These are phyloP conservation scores for Harringtonia lauricola DNA, from an alignment of 2,329 filamentous ascomycete species.

Conservation along the genomic window DNA sequence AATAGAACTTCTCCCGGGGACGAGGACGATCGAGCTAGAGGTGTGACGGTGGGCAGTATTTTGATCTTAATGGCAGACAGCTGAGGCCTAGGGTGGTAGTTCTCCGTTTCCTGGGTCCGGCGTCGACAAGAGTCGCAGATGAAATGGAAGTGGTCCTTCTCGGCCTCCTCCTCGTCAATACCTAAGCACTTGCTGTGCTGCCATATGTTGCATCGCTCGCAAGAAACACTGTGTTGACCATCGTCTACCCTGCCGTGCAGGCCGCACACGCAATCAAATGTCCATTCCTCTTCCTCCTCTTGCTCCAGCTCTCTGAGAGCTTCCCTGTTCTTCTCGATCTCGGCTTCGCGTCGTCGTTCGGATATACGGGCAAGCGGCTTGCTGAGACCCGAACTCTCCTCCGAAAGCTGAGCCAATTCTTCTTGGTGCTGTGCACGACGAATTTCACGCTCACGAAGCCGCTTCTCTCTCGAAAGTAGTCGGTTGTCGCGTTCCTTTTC, in stretches of 20 bases:
- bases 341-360: conserved; percentile 67
- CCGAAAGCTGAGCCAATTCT: conserved; percentile 68
- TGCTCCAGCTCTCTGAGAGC: conserved; percentile 60
- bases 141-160: conserved; percentile 78
- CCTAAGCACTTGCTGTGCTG: conserved; percentile 90
- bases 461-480: conserved; percentile 73
- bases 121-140: conserved; percentile 69
- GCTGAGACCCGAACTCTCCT: conserved; percentile 54
- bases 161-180: conserved; percentile 67
- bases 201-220: conserved; percentile 91
- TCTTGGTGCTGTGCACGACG: conserved; percentile 78
- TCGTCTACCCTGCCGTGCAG: conserved; percentile 89
- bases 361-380: conserved; percentile 52
- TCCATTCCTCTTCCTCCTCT: conserved; percentile 68
- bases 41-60: conserved; percentile 22
- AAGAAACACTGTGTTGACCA: conserved; percentile 85
- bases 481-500: conserved; percentile 69
- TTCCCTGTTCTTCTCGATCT: conserved; percentile 70
- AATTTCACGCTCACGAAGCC: conserved; percentile 74
- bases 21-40: neutral
- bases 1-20: no score
- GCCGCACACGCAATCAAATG: conserved; percentile 91
- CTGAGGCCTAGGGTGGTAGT: conserved; percentile 36
- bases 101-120: conserved; percentile 42
- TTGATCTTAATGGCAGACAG: conserved; percentile 39